Base-by-base conservation (phyloP, 2,329 filamentous ascomycete genomes). In the Ilyonectria sp. region DNA sequence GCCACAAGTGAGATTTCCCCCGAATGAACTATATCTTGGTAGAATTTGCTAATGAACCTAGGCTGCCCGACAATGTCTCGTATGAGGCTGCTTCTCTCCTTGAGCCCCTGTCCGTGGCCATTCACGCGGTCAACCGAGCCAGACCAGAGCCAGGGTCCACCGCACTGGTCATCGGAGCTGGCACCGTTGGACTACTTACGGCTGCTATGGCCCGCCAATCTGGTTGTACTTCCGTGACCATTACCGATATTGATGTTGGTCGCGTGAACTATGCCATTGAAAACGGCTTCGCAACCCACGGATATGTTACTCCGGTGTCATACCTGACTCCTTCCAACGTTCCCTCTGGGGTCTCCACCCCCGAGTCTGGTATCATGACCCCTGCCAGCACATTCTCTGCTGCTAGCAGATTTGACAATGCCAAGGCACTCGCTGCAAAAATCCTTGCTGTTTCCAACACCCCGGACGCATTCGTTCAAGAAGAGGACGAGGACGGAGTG, bases 401-500 rank as follows among this genome's bases (percentile, higher is more conserved):
- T 55, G 83, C 85, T 15, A 83, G 82, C 60, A 85, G 84, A 58
- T 83, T 90, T 2, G 86, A 88, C 23, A 77, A 79, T 26, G 87
- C 87, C 23, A 88, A 85, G 76, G 74, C 76, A 4, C 77, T 87
- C 6, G 87, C 88, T 2, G 75, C 77, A 10, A 85, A 88, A 43
- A 83, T 89, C 40, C 80, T 89, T 47, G 78, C 84, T 1, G 73
- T 83, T 10, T 81, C 83, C 1, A 79, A 72, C 50, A 69, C 63
- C 7, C 47, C 69, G 17, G 75, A 76, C 11, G 74, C 73, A 8
- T 76, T 74, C 2, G 65, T 77, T n/a, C 60, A 81, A 2, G 75
- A 86, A 23, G 91, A 92, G 58, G 90, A 92, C 57, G 89, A 92
- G 74, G 87, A 84, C 1, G 91, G 92, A 53, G 87, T 93, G 2